Conservation (phyloP, 768 basidiomycete species). For the Mycena maculata region DNA sequence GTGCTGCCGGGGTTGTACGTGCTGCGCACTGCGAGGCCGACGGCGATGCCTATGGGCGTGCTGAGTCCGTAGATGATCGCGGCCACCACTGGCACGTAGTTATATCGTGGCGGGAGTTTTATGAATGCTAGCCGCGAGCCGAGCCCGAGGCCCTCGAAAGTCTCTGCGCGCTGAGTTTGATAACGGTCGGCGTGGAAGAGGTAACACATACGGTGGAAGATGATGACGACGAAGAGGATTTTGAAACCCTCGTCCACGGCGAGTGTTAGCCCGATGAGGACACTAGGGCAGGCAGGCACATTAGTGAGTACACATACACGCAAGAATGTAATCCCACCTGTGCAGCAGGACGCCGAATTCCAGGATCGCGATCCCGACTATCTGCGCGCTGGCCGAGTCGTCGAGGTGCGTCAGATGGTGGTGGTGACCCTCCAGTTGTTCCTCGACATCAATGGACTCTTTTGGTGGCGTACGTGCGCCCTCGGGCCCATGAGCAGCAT, state of each 20-base stretch:
- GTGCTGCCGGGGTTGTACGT: slow-evolving; percentile 86
- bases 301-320: not conserved
- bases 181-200: not conserved
- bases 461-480: slow-evolving; percentile 33
- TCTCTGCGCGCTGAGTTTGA: slow-evolving; percentile 56
- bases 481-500: slow-evolving; percentile 81
- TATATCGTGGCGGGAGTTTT: slow-evolving; percentile 63
- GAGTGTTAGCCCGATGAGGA: slow-evolving; percentile 90
- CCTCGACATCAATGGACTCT: slow-evolving; percentile 15
- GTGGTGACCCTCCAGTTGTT: slow-evolving; percentile 30
- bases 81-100: slow-evolving; percentile 67
- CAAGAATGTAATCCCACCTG: slow-evolving; percentile 54
- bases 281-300: slow-evolving; percentile 52
- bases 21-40: slow-evolving; percentile 80
- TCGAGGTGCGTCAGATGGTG: slow-evolving; percentile 45
- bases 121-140: slow-evolving; percentile 91
- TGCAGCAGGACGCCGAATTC: slow-evolving; percentile 95
- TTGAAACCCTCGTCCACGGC: slow-evolving; percentile 88
- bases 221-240: slow-evolving; percentile 85
- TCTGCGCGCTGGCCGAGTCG: slow-evolving; percentile 68
- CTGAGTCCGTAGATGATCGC: slow-evolving; percentile 79
- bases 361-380: slow-evolving; percentile 89
- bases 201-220: slow-evolving; percentile 87
- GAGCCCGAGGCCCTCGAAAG: slow-evolving; percentile 93
- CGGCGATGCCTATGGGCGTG: slow-evolving; percentile 91